Conservation (phyloP, 2,329 filamentous ascomycete genomes). For the Fusarium circinatum region DNA sequence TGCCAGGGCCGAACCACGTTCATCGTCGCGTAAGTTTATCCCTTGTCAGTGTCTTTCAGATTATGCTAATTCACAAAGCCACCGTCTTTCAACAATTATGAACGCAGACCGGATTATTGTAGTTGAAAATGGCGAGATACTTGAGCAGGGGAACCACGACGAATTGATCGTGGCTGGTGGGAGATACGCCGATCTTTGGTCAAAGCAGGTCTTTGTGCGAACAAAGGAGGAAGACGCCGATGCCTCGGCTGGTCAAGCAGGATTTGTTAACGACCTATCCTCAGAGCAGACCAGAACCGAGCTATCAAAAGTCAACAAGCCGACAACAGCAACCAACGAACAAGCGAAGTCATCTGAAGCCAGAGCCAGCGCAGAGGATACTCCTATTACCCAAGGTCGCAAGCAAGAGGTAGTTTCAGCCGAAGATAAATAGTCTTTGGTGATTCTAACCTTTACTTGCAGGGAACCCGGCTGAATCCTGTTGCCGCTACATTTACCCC, state of each 20-base stretch:
- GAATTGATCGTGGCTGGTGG: conserved; percentile 67
- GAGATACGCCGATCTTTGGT: conserved; percentile 73
- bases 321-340: conserved; percentile 26
- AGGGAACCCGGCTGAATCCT: conserved; percentile 66
- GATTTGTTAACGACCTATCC: conserved; percentile 51
- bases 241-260: conserved; percentile 35
- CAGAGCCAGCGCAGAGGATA: conserved; percentile 35
- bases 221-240: conserved; percentile 54
- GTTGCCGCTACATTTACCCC: conserved; percentile 66
- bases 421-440: conserved; percentile 43
- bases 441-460: conserved; percentile 55
- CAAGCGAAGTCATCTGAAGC: conserved; percentile 39
- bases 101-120: conserved; percentile 76
- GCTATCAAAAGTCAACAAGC: conserved; percentile 49
- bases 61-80: conserved; percentile 52
- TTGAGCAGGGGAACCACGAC: conserved; percentile 71
- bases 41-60: no score
- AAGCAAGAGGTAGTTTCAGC: conserved; percentile 63
- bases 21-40: conserved; percentile 66
- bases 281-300: conserved; percentile 50
- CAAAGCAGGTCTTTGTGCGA: conserved; percentile 67
- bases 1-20: conserved; percentile 73
- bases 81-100: conserved; percentile 77
- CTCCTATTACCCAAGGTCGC: conserved; percentile 49
- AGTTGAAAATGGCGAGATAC: conserved; percentile 68